Percentiles rank a stretch among this genome's conserved stretches.
These are phyloP conservation scores for Pichia ethanolica DNA, from an alignment of 805 yeast species.

Conservation along the genomic window DNA sequence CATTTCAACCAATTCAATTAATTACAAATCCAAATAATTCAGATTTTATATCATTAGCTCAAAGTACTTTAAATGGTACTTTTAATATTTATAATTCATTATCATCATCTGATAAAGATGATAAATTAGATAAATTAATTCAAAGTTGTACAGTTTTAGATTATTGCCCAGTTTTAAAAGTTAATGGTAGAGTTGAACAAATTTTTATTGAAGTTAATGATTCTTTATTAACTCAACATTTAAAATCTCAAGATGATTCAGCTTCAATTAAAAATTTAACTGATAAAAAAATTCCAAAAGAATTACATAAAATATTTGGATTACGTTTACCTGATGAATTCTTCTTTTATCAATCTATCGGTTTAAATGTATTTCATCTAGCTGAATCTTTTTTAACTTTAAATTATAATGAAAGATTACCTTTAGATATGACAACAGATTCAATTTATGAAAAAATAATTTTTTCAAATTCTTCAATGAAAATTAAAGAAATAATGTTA, in stretches of 20 bases:
- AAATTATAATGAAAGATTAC: slow-evolving; percentile 51
- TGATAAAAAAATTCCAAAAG: slow-evolving; percentile 52
- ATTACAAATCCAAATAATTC: slow-evolving; percentile 19
- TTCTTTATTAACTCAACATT: slow-evolving; percentile 13
- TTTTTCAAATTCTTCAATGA: slow-evolving; percentile 35
- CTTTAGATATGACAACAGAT: slow-evolving; percentile 53
- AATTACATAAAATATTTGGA: slow-evolving; percentile 74
- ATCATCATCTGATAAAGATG: slow-evolving; percentile 26
- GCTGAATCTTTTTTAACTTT: slow-evolving; percentile 65
- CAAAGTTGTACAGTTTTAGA: slow-evolving; percentile 63
- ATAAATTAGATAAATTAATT: slow-evolving; percentile 43
- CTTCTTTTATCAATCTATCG: slow-evolving; percentile 73
- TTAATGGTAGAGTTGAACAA: slow-evolving; percentile 62
- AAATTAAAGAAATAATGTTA: slow-evolving; percentile 53
- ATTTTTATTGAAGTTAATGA: slow-evolving; percentile 21
- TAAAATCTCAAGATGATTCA: slow-evolving; percentile 8
- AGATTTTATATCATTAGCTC: neutral
- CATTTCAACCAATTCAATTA: slow-evolving; percentile 59
- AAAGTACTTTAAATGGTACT: neutral
- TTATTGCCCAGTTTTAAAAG: slow-evolving; percentile 66
- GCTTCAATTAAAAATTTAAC: slow-evolving; percentile 10
- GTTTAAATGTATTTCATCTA: slow-evolving; percentile 57
- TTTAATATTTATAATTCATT: neutral
- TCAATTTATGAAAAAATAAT: slow-evolving; percentile 53
- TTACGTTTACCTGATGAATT: slow-evolving; percentile 82